Percentiles rank a stretch among this genome's conserved stretches.
Conservation (phyloP, 495 filamentous ascomycete species). For the Astrothelium macrocarpum region DNA sequence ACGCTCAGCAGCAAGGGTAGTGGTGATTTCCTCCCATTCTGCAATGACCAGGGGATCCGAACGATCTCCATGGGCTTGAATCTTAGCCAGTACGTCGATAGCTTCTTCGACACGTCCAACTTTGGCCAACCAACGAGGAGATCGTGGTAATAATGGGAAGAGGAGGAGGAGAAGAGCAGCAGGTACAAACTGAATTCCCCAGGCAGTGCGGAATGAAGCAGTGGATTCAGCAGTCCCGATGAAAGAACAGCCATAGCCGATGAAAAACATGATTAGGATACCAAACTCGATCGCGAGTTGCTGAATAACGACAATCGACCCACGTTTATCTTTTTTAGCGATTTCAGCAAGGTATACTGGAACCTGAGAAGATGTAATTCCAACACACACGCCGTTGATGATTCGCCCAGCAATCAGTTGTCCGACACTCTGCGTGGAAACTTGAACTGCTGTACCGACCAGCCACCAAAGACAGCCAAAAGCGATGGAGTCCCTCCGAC, state of each 20-base stretch:
- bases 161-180: slow-evolving; percentile 52
- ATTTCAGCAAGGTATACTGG: slow-evolving; percentile 77
- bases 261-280: slow-evolving; percentile 52
- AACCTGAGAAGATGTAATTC: slow-evolving; percentile 67
- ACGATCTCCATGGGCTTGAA: slow-evolving; percentile 55
- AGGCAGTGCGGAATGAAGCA: slow-evolving; percentile 60
- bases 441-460: slow-evolving; percentile 58
- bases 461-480: slow-evolving; percentile 56
- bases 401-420: slow-evolving; percentile 62
- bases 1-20: slow-evolving; percentile 48
- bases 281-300: slow-evolving; percentile 71
- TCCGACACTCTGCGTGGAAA: slow-evolving; percentile 47
- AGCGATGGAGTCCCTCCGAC: slow-evolving; percentile 50
- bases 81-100: slow-evolving; percentile 53
- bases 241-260: slow-evolving; percentile 52
- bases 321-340: slow-evolving; percentile 54
- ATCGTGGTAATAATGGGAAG: slow-evolving; percentile 60
- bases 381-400: slow-evolving; percentile 62
- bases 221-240: slow-evolving; percentile 40
- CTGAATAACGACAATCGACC: slow-evolving; percentile 63
- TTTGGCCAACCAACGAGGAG: slow-evolving; percentile 64
- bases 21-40: slow-evolving; percentile 63
- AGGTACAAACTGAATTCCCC: slow-evolving; percentile 65
- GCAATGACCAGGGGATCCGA: slow-evolving; percentile 60
- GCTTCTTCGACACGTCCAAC: slow-evolving; percentile 60